Conservation (phyloP, 257 asterid species). For the Perilla frutescens region DNA sequence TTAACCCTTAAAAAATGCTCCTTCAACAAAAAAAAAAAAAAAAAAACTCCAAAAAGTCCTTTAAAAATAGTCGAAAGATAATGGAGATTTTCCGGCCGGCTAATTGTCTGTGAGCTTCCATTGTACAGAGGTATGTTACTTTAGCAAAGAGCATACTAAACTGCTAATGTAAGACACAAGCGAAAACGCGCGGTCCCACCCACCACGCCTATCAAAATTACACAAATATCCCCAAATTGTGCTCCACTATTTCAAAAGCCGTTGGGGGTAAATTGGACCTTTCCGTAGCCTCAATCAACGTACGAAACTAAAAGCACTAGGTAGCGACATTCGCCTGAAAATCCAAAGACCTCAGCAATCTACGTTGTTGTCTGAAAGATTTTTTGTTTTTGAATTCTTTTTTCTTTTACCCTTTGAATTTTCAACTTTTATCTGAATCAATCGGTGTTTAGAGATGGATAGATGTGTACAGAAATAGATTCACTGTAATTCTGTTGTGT, state of each 20-base stretch:
- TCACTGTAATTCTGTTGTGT: constrained; percentile 33
- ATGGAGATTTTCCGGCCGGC: neutral
- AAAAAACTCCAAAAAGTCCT: too few species aligned
- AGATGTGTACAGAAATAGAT: neutral
- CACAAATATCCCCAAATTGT: constrained; percentile 11
- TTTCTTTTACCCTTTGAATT: constrained; percentile 35
- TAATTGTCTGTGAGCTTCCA: neutral
- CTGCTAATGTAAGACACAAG: neutral
- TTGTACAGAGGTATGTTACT: neutral
- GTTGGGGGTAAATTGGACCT: constrained; percentile 40
- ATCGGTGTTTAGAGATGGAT: constrained; percentile 18
- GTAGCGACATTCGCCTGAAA: constrained; percentile 28
- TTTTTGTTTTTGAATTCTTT: neutral
- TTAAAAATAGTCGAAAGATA: neutral
- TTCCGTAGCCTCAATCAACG: constrained; percentile 9
- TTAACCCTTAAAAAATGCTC: neutral
- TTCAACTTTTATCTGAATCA: neutral
- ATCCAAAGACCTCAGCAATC: constrained; percentile 23
- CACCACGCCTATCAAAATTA: neutral
- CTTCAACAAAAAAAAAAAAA: too few species aligned
- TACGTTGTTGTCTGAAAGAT: constrained; percentile 33
- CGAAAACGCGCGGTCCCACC: constrained; percentile 12
- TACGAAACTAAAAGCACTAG: constrained; percentile 6
- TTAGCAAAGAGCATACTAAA: neutral
- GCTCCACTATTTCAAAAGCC: neutral